Base-by-base conservation (phyloP, 2,329 filamentous ascomycete genomes). In the Purpureocillium lavendulum region DNA sequence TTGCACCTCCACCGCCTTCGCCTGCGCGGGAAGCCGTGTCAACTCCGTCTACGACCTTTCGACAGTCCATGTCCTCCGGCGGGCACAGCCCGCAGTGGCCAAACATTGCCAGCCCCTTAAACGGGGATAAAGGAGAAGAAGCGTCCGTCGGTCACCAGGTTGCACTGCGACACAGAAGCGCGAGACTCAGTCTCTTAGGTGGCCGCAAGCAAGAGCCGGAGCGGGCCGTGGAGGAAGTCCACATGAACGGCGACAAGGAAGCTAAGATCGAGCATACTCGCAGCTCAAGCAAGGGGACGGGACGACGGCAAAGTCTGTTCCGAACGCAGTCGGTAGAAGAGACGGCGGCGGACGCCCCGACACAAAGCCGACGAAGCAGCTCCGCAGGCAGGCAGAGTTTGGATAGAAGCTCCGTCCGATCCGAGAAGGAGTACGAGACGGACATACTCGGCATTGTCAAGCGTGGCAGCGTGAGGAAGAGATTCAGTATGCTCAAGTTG, bases 401-500 rank as follows among this genome's bases (percentile, higher is more conserved):
- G 33, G 56, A 60, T 30, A 48, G 54, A 12, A 42, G 52, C 6
- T 47, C 46, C 7, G 43, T 46, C 12, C 43, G 45, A 11, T 46
- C 50, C 11, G 51, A 52, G 15, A 46, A 53, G 9, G 49, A 55
- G 34, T 39, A 51, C 16, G 39, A 40, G 1, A 50, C 54, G 26
- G 57, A 54, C 33, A 67, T 61, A 30, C 54, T 58, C 9, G 36
- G 37, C 1, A 33, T 65, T 30, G 57, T 61, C 40, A 70, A 71
- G 53, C 74, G 75, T 38, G 76, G 75, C 29, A 83, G 80, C 42
- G 75, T 94, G 48, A 79, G 82, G 62, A 90, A 87, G 65, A 67
- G 87, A 53, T 69, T 94, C 48, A 92, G 85, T 57, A 68, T 88
- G 52, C 68, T 94, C 53, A 85, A 83, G 57, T 70, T 88, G 37